Base-by-base conservation (phyloP, 345 rosid genomes). In the Eutrema heterophyllum region DNA sequence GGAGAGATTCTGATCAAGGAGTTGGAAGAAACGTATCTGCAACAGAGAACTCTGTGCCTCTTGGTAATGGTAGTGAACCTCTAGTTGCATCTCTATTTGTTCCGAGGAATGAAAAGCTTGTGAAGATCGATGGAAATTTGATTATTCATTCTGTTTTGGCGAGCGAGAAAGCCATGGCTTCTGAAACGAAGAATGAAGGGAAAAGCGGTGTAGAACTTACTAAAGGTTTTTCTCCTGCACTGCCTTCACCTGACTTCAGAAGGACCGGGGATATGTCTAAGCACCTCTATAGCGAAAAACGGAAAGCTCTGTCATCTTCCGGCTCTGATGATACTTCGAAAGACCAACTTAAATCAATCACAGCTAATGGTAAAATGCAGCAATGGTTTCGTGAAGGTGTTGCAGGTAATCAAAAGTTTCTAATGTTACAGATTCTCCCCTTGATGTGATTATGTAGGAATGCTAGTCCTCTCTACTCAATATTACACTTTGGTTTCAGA, bases 371-470 rank as follows among this genome's bases (percentile, higher is more conserved):
- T 64, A 83, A 82, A 72, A 81, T 91, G 84, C 96, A 94, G 78
- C 87, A 88, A 84, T 94, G 98, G 98, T 94, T 94, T 83, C 87
- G 79, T 55, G 95, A 94, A 88, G 97, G 93, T 41, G 84, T 85
- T 72, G 88, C 98, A 80, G 98, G 98, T 91, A 86, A 68, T 72
- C 60, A 58, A 32, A 9, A 4, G 36, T 48, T 70, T 36, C 56
- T 4, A 24, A 3, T 46, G n/a, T 56, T 32, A n/a, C 45, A 21
- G 43, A 14, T 55, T 56, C 43, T 51, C 5, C 50, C 18, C 18
- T 56, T 68, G 58, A 27, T 53, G 8, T 53, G 58, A 50, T 41
- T 12, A 13, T 40, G 44, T 40, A 40, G 44, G 44, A 40, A 43
- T 43, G 46, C 46, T 41, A 41, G 13, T 41, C 46, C 1, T 13